Evolutionary conservation across 352 stramenopile species (phyloP).

Genomic region (Phytophthora constricta): DNA sequence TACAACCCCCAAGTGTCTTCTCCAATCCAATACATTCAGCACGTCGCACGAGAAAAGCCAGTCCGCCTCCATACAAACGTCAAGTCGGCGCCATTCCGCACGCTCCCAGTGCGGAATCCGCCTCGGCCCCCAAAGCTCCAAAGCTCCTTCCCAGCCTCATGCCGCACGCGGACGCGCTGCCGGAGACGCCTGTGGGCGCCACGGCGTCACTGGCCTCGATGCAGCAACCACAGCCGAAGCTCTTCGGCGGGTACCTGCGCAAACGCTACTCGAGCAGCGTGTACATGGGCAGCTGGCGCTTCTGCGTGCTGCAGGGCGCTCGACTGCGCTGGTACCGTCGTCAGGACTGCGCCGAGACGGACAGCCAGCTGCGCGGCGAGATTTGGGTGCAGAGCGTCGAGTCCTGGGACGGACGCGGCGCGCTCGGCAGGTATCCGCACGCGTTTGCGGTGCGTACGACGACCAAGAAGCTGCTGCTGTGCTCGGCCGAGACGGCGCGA

Average conservation of each 20-base stretch:
- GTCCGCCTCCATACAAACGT: no score
- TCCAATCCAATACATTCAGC: no score
- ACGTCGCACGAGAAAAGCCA: no score
- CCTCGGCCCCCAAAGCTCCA: no score
- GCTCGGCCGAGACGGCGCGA: slow-evolving; percentile 45
- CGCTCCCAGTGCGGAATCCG: no score
- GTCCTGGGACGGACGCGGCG: slow-evolving; percentile 61
- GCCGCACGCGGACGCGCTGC: slow-evolving; percentile 13
- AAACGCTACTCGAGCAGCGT: slow-evolving; percentile 72
- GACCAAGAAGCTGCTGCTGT: slow-evolving; percentile 65
- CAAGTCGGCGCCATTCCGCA: no score
- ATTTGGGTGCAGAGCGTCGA: slow-evolving; percentile 67
- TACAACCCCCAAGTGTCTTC: no score
- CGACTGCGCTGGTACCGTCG: slow-evolving; percentile 76
- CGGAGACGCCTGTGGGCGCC: slow-evolving; percentile 24
- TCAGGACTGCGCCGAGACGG: slow-evolving; percentile 51
- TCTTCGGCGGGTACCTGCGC: slow-evolving; percentile 64
- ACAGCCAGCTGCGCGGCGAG: slow-evolving; percentile 62
- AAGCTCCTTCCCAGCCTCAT: no score
- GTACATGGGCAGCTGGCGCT: slow-evolving; percentile 84
- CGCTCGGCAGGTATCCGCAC: slow-evolving; percentile 59
- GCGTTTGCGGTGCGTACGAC: slow-evolving; percentile 72
- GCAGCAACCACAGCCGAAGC: background rate
- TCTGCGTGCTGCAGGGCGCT: slow-evolving; percentile 68
- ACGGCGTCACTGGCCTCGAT: background rate